Percentiles rank a stretch among this genome's conserved stretches.
Evolutionary conservation across 352 stramenopile species (phyloP).

Genomic region (Globisporangium carolinianum): DNA sequence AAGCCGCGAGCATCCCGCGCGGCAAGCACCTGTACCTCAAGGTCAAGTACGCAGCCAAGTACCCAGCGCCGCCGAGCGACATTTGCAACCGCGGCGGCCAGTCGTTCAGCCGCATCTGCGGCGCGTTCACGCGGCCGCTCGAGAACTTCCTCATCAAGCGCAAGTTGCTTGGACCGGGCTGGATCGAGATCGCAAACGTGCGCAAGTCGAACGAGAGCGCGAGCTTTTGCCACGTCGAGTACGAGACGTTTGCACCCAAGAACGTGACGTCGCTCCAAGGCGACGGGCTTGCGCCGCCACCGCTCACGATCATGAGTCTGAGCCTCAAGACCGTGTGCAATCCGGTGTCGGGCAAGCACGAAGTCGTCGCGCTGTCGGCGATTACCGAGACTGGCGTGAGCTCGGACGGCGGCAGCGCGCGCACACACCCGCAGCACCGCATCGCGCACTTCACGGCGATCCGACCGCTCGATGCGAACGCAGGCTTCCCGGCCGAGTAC

Average conservation of each 20-base stretch:
- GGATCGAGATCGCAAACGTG: slow-evolving; percentile 94
- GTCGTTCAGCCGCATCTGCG: slow-evolving; percentile 94
- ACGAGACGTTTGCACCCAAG: slow-evolving; percentile 90
- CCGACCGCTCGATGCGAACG: slow-evolving; percentile 60
- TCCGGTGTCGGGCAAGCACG: slow-evolving; percentile 93
- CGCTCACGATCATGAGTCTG: slow-evolving; percentile 94
- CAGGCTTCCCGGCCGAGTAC: slow-evolving; percentile 56
- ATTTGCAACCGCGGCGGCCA: slow-evolving; percentile 86
- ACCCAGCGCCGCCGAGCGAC: slow-evolving; percentile 74
- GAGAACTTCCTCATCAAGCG: slow-evolving; percentile 98
- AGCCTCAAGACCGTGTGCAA: slow-evolving; percentile 98
- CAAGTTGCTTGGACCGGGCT: slow-evolving; percentile 96
- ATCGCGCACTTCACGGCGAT: slow-evolving; percentile 82
- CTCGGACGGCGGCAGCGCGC: slow-evolving; percentile 44
- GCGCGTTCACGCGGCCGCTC: slow-evolving; percentile 87
- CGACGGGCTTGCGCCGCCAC: slow-evolving; percentile 63
- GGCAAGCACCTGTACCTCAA: slow-evolving; percentile 96
- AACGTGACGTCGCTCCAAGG: slow-evolving; percentile 77
- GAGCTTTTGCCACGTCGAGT: slow-evolving; percentile 94
- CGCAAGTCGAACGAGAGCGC: slow-evolving; percentile 50
- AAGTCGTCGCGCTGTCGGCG: slow-evolving; percentile 88
- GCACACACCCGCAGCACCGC: slow-evolving; percentile 17
- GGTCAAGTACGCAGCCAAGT: slow-evolving; percentile 95
- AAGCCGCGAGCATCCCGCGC: slow-evolving; percentile 92
- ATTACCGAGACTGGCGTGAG: slow-evolving; percentile 76